Conservation (phyloP, 1,139 yeast species). For the Zygosaccharomyces pseudobailii region DNA sequence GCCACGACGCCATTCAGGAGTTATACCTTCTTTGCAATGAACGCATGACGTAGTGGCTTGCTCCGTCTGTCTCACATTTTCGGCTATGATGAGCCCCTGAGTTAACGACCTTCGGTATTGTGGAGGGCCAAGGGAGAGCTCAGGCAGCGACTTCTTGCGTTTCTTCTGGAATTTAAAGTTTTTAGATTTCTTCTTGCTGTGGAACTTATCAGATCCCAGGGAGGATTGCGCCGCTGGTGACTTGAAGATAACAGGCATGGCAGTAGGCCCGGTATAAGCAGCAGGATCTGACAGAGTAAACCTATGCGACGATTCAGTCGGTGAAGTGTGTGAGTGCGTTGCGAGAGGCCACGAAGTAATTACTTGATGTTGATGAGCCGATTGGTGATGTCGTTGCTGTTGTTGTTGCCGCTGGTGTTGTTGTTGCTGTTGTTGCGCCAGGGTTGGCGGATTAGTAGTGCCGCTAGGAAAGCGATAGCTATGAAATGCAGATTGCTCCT, state of each 20-base stretch:
- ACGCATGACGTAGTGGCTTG: constrained; percentile 33
- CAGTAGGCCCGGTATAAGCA: constrained; percentile 1
- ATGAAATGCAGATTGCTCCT: constrained; percentile 3
- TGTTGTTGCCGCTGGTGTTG: constrained; percentile 2
- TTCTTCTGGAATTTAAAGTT: constrained; percentile 3
- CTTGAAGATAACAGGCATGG: constrained; percentile 8
- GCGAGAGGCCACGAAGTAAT: constrained; percentile 5
- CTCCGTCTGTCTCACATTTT: constrained; percentile 8
- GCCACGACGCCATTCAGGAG: constrained; percentile 84
- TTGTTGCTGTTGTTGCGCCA: constrained; percentile 1
- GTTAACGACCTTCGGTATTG: constrained; percentile 10
- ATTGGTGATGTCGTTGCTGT: constrained; percentile 1
- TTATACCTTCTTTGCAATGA: constrained; percentile 67
- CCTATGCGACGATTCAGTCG: constrained; percentile 4
- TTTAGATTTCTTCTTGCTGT: constrained; percentile 6
- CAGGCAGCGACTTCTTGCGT: constrained; percentile 8
- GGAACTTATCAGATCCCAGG: not conserved
- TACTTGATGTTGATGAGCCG: constrained; percentile 1
- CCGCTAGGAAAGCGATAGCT: constrained; percentile 8
- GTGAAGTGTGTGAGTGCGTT: not conserved
- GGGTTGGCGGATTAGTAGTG: not conserved
- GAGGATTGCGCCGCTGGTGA: constrained; percentile 3
- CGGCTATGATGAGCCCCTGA: constrained; percentile 10
- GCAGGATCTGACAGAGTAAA: constrained; percentile 9
- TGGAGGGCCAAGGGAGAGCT: constrained; percentile 3